A percentile compares a stretch with the other conserved stretches of the same genome.
phyloP scores from a whole-genome alignment of 148 eudicot species.

The Silene uniflora region DNA sequence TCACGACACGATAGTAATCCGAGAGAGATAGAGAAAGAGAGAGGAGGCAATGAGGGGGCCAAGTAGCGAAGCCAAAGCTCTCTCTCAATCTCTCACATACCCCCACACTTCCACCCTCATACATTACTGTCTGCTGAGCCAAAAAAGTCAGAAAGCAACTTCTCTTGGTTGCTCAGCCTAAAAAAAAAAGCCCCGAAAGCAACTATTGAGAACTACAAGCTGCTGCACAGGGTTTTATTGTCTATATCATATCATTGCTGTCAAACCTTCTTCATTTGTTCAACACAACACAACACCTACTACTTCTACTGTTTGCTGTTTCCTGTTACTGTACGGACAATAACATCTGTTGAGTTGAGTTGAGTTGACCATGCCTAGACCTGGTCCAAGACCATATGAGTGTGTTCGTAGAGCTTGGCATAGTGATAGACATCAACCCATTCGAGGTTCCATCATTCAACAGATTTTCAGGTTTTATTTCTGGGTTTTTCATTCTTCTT shows the following conservation, averaged over 20 bases:
- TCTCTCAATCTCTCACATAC: conserved; percentile 2
- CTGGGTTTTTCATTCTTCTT: too few species aligned
- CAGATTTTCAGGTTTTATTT: conserved; percentile 48
- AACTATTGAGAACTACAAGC: background rate
- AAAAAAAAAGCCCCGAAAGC: background rate
- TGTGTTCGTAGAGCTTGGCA: conserved; percentile 98
- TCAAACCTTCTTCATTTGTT: background rate
- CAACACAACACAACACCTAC: background rate
- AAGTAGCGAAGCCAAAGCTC: background rate
- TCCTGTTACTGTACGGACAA: too few species aligned
- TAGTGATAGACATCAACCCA: conserved; percentile 88
- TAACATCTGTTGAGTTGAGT: background rate
- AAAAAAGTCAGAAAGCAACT: conserved; percentile 33
- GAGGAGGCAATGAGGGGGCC: too few species aligned
- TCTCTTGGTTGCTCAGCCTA: conserved; percentile 19
- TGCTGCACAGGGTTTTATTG: too few species aligned
- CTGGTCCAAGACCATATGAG: conserved; percentile 94
- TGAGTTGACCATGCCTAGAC: conserved; percentile 67
- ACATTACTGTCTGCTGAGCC: conserved; percentile 31
- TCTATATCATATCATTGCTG: too few species aligned
- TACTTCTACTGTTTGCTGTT: too few species aligned
- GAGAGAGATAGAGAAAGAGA: background rate
- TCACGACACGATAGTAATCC: background rate
- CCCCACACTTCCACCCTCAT: conserved; percentile 23
- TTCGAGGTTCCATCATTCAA: conserved; percentile 76